phyloP scores from a whole-genome alignment of 371 early-diverging fungal genomes.

The Haplosporangium sp. region DNA sequence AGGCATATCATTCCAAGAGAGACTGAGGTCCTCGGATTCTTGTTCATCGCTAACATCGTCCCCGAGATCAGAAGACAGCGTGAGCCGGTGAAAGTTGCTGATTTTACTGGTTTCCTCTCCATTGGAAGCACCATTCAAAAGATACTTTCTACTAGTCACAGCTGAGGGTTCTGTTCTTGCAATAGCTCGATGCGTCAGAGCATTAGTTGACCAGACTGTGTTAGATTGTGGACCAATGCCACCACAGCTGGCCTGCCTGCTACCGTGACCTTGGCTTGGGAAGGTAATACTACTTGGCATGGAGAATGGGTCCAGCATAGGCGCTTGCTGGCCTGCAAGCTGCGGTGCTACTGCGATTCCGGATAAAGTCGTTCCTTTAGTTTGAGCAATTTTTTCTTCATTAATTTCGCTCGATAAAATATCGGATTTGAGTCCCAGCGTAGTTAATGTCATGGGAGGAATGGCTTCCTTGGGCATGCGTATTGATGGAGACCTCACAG shows the following conservation, averaged over 20 bases:
- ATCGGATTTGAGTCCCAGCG: conserved; percentile 13
- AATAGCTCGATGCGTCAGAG: conserved; percentile 21
- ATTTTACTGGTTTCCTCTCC: background rate
- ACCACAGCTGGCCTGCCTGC: conserved; percentile 5
- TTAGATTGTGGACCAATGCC: background rate
- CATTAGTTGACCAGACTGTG: conserved; percentile 32
- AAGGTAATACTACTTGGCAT: conserved; percentile 52
- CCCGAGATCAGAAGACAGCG: background rate
- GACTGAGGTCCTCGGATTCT: conserved; percentile 23
- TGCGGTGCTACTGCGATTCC: background rate
- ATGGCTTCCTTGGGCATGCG: conserved; percentile 4
- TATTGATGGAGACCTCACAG: background rate
- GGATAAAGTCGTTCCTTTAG: background rate
- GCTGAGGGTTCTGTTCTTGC: conserved; percentile 15
- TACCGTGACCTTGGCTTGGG: conserved; percentile 21
- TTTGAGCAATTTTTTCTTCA: background rate
- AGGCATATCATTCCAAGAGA: conserved; percentile 53
- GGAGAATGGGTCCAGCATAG: conserved; percentile 53
- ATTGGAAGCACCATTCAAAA: background rate
- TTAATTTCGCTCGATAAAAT: background rate
- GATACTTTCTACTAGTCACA: background rate
- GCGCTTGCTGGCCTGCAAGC: conserved; percentile 6
- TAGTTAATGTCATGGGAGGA: conserved; percentile 40
- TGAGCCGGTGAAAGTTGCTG: background rate
- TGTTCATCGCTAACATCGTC: conserved; percentile 4